Evolutionary conservation across 768 basidiomycete genomes (phyloP), one percentile per base, ranked within the genome.

Genomic region (Termitomyces sp.): DNA sequence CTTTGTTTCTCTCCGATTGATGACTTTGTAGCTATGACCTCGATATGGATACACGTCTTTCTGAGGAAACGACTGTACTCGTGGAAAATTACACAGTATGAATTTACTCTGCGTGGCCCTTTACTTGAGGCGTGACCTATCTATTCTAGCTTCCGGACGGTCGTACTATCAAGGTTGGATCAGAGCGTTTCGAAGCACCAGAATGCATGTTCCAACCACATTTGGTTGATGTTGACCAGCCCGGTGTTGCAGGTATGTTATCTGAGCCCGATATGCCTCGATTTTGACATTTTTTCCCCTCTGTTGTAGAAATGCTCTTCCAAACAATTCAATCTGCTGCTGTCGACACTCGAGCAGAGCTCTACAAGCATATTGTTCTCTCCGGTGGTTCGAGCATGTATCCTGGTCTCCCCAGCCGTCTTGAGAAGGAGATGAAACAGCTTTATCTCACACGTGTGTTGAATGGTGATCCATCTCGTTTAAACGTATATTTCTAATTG

Each of bases 201-300:
- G 97, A 99, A 73, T 98, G 97, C 75, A 94, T 98, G 94, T 98
- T 99, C 87, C 96, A 99, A 70, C 97, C 97, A 21, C 92, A 96
- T 70, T 81, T 99, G 3, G 94, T 98, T 45, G 96, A 99, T 65
- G 77, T 98, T 46, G 97, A 99, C 69, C 95, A 97, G 67, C 93
- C 94, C 6, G 96, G 96, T 44, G 86, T 98, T 48, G 95, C 95
- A 74, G 92, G 92, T 91, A 56, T 42, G 78, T 71, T 7, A 28
- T 51, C 7, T 11, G 14, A 39, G 5, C 16, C 34, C 1, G 8
- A 12, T 12, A 27, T 39, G 12, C 45, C 6, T 42, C 23, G 17
- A 28, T 14, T 39, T n/a, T 10, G 27, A 34, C 14, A 28, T 41
- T 5, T 21, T 23, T 27, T 19, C 21, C 39, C 14, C 5, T n/a